phyloP scores from a whole-genome alignment of 495 filamentous ascomycete species.

The Achaetomiella virescens region DNA sequence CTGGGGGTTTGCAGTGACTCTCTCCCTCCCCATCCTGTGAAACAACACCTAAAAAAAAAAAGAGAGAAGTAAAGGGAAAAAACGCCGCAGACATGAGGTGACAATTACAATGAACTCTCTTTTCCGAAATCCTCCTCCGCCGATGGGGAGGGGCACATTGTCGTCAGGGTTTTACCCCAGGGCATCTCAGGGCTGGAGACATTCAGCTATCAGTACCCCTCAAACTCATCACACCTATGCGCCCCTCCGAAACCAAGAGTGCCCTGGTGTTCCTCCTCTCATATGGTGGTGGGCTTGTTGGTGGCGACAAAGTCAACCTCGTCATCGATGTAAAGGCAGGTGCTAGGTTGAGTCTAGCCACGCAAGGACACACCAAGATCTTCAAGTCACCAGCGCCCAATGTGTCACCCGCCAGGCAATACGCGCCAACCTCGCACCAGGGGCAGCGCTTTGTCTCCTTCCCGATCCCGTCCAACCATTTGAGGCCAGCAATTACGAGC shows the following conservation, averaged over 20 bases:
- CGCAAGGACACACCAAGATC: slow-evolving; percentile 93
- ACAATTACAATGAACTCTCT: slow-evolving; percentile 42
- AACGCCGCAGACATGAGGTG: slow-evolving; percentile 11
- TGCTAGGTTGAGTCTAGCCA: slow-evolving; percentile 75
- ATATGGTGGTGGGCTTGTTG: slow-evolving; percentile 90
- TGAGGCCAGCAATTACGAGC: slow-evolving; percentile 69
- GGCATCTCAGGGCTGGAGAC: slow-evolving; percentile 62
- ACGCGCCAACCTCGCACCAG: slow-evolving; percentile 52
- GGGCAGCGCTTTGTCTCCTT: slow-evolving; percentile 75
- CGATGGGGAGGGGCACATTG: slow-evolving; percentile 71
- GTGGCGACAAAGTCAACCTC: slow-evolving; percentile 74
- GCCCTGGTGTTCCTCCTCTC: slow-evolving; percentile 79
- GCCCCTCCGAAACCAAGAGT: slow-evolving; percentile 48
- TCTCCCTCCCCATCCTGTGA: not conserved
- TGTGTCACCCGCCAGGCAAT: slow-evolving; percentile 64
- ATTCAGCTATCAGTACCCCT: slow-evolving; percentile 85
- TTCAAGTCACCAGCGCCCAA: slow-evolving; percentile 64
- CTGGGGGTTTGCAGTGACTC: not conserved
- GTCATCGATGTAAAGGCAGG: slow-evolving; percentile 54
- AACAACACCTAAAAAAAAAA: not conserved
- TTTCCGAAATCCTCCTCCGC: slow-evolving; percentile 66
- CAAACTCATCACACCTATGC: slow-evolving; percentile 73
- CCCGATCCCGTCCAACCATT: slow-evolving; percentile 94
- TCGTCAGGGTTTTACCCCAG: slow-evolving; percentile 66
- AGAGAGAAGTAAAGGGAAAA: too few relatives aligned